Evolutionary conservation across 192 early-diverging fungal species (phyloP).

Genomic region (Rhizophagus clarus): DNA sequence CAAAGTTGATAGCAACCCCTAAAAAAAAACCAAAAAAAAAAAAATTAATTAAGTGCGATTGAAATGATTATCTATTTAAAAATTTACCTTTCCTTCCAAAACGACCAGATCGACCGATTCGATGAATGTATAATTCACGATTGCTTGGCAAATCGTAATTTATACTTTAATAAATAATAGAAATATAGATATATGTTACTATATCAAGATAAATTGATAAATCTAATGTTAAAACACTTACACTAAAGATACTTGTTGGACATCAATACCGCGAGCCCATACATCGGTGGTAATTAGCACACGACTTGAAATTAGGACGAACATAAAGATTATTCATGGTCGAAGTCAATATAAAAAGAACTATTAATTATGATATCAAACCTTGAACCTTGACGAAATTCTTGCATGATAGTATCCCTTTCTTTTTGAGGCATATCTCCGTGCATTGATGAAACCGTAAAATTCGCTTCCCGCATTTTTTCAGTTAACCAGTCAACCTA

Average conservation of each 20-base stretch:
- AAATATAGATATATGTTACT: neutral
- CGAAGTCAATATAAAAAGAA: neutral
- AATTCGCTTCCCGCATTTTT: slow-evolving; percentile 96
- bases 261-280: slow-evolving; percentile 99
- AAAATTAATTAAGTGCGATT: neutral
- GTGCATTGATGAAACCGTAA: slow-evolving; percentile 98
- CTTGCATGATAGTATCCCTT: slow-evolving; percentile 95
- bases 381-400: slow-evolving; percentile 91
- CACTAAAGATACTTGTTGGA: slow-evolving; percentile 98
- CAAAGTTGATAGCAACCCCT: slow-evolving; percentile 98
- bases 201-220: neutral
- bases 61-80: neutral
- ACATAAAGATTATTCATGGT: neutral
- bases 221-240: slow-evolving; percentile 22
- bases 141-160: slow-evolving; percentile 97
- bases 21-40: neutral
- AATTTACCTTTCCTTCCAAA: slow-evolving; percentile 88
- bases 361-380: slow-evolving; percentile 31
- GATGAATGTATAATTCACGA: slow-evolving; percentile 98
- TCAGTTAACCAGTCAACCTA: slow-evolving; percentile 95
- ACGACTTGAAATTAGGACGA: slow-evolving; percentile 57
- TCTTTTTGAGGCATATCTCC: slow-evolving; percentile 99
- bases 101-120: slow-evolving; percentile 96
- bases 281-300: slow-evolving; percentile 98
- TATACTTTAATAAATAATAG: slow-evolving; percentile 35